Percentiles rank a stretch among this genome's conserved stretches.
Evolutionary conservation across 106 monocot species (phyloP).

Genomic region (Dioscorea alata): DNA sequence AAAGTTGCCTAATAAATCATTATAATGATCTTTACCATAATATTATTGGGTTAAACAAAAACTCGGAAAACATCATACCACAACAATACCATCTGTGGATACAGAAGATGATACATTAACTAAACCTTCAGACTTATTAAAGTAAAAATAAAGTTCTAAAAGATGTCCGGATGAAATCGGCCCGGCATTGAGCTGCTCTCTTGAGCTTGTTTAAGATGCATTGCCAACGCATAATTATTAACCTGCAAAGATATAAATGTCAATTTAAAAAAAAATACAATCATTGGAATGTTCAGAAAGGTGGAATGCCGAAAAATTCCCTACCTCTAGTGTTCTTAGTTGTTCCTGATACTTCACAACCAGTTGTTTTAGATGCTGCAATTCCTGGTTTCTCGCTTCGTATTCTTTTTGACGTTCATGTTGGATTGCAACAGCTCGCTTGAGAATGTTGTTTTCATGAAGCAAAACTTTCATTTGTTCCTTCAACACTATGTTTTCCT

Average conservation of each 20-base stretch:
- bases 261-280: background rate
- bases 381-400: conserved; percentile 45
- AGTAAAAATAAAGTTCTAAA: conserved; percentile 14
- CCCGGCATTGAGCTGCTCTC: conserved; percentile 49
- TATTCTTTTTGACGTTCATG: conserved; percentile 73
- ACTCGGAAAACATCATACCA: background rate
- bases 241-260: conserved; percentile 21
- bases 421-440: conserved; percentile 77
- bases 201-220: conserved; percentile 62
- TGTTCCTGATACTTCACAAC: conserved; percentile 68
- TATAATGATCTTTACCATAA: too few relatives aligned
- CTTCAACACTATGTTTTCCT: conserved; percentile 75
- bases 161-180: conserved; percentile 63
- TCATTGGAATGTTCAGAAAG: background rate
- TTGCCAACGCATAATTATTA: conserved; percentile 48
- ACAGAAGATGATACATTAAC: background rate
- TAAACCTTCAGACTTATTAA: background rate
- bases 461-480: conserved; percentile 54
- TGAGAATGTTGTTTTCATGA: conserved; percentile 62
- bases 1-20: too few relatives aligned
- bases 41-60: background rate
- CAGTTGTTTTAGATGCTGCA: conserved; percentile 63
- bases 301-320: background rate
- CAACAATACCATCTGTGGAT: background rate
- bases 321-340: conserved; percentile 26